Percentiles rank a stretch among this genome's conserved stretches.
These are phyloP conservation scores for Tulasnella sp. DNA, from an alignment of 768 basidiomycete species.

Conservation along the genomic window DNA sequence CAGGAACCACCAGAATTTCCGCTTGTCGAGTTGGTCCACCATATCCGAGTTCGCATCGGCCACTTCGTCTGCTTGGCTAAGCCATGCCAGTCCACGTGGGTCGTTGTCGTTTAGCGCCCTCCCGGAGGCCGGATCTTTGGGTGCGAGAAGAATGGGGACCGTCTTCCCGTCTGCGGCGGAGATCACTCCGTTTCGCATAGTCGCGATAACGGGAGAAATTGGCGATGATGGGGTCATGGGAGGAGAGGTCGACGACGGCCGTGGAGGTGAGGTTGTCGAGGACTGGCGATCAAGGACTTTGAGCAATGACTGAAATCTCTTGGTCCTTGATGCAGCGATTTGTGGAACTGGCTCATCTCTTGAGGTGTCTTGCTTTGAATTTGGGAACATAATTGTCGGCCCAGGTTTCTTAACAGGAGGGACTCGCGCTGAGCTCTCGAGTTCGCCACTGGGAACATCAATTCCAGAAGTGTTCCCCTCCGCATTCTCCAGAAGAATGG, in stretches of 20 bases:
- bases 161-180: background rate
- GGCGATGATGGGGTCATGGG: background rate
- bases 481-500: background rate
- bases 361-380: background rate
- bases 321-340: background rate
- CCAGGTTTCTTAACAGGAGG: background rate
- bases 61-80: background rate
- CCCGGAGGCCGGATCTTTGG: background rate
- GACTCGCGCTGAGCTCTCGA: background rate
- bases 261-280: background rate
- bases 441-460: background rate
- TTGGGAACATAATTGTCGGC: background rate
- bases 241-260: background rate
- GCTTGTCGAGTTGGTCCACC: conserved; percentile 1
- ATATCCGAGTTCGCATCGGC: background rate
- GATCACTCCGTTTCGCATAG: background rate
- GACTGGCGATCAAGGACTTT: background rate
- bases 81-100: background rate
- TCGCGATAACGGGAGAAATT: background rate
- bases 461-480: background rate
- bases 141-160: background rate
- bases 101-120: background rate
- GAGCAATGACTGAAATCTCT: background rate
- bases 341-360: background rate
- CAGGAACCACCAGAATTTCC: conserved; percentile 24